Conservation (phyloP, 1,284 basidiomycete genomes). For the Cryptococcus sp. region DNA sequence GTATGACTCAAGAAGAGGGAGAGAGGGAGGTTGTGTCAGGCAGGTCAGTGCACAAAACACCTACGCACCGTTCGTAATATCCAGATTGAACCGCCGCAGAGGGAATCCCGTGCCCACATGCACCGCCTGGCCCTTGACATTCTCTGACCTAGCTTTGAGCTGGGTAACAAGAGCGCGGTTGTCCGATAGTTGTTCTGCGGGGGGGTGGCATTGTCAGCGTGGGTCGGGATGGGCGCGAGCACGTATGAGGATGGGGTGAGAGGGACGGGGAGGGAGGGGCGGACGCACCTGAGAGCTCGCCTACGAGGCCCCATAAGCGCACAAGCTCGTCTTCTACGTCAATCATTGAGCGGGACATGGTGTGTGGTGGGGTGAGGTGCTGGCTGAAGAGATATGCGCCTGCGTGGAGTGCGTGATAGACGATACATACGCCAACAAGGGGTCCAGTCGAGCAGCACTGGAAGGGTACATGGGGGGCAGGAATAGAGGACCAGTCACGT, state of each 20-base stretch:
- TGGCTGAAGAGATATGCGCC: too few species aligned
- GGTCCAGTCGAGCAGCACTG: too few species aligned
- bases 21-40: background rate
- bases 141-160: slow-evolving; percentile 68
- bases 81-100: slow-evolving; percentile 86
- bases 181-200: slow-evolving; percentile 73
- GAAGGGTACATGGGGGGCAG: too few species aligned
- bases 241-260: background rate
- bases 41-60: background rate
- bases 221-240: background rate
- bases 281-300: slow-evolving; percentile 60
- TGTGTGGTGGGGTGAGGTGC: background rate
- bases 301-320: slow-evolving; percentile 71
- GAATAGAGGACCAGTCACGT: too few species aligned
- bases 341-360: slow-evolving; percentile 25
- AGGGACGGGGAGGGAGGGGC: background rate
- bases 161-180: slow-evolving; percentile 75
- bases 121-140: slow-evolving; percentile 81
- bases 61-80: slow-evolving; percentile 74
- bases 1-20: background rate
- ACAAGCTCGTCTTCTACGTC: slow-evolving; percentile 63
- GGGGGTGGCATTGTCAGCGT: background rate
- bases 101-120: slow-evolving; percentile 75
- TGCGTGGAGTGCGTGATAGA: too few species aligned
- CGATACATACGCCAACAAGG: too few species aligned